Conservation (phyloP, 371 early-diverging fungal genomes). For the Apophysomyces sp. region DNA sequence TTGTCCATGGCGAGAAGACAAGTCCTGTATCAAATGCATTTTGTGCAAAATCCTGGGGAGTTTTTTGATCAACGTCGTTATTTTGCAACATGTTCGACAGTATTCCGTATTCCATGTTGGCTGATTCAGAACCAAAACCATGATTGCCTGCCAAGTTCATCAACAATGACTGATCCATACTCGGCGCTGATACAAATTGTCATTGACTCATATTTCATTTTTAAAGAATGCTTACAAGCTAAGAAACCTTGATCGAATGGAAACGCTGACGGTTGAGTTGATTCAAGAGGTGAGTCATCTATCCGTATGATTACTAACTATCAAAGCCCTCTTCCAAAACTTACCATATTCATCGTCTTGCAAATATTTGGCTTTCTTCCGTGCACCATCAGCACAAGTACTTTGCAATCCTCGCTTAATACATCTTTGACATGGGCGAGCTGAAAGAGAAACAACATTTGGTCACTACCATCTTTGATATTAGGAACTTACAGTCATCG, state of each 20-base stretch:
- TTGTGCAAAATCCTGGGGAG: neutral
- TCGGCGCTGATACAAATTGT: neutral
- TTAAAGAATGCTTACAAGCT: neutral
- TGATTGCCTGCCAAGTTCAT: conserved; percentile 25
- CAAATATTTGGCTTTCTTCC: conserved; percentile 85
- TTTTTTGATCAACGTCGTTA: neutral
- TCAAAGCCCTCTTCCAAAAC: conserved; percentile 4
- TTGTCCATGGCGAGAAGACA: conserved; percentile 6
- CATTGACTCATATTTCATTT: neutral
- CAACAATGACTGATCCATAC: conserved; percentile 4
- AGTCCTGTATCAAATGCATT: neutral
- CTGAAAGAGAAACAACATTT: conserved; percentile 14
- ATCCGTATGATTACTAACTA: conserved; percentile 2
- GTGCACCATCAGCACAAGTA: conserved; percentile 71
- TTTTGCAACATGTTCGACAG: conserved; percentile 71
- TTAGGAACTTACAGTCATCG: conserved; percentile 46
- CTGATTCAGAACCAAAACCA: conserved; percentile 77
- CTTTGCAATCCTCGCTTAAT: conserved; percentile 65
- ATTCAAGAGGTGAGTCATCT: conserved; percentile 1
- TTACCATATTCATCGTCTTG: conserved; percentile 42
- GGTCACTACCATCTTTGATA: neutral
- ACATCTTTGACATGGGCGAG: conserved; percentile 79
- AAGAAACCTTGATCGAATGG: conserved; percentile 15
- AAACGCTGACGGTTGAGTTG: neutral
- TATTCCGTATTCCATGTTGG: conserved; percentile 76